These are phyloP conservation scores for Xylaria sp. DNA, from an alignment of 2,329 filamentous ascomycete species.

Conservation along the genomic window DNA sequence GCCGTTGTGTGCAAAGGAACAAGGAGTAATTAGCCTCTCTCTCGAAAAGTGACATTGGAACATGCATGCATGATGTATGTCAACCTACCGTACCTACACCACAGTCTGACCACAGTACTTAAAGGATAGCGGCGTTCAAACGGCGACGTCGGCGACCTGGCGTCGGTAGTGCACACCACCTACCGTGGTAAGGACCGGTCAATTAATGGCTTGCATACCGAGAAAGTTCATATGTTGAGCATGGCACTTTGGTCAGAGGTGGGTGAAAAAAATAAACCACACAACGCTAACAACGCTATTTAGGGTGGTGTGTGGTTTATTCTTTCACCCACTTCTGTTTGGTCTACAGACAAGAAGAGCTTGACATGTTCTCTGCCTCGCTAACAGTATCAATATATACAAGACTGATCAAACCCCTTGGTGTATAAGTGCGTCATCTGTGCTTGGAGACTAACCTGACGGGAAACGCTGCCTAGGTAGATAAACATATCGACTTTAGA, in stretches of 20 bases:
- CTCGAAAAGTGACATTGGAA: constrained; percentile 28
- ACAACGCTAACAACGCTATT: no score
- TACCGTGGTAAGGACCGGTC: constrained; percentile 24
- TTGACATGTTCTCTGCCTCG: constrained; percentile 4
- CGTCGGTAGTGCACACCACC: constrained; percentile 20
- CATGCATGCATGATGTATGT: constrained; percentile 31
- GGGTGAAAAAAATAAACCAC: no score
- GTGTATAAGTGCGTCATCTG: constrained; percentile 5
- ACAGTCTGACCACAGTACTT: constrained; percentile 6
- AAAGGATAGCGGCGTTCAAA: constrained; percentile 15
- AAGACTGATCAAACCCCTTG: constrained; percentile 31
- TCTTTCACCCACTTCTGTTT: no score
- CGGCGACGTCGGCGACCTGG: constrained; percentile 38
- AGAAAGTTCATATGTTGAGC: constrained; percentile 1
- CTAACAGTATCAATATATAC: constrained; percentile 27
- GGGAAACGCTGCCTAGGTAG: neutral
- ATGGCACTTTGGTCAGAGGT: constrained; percentile 19
- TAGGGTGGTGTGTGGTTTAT: no score
- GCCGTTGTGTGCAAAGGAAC: neutral
- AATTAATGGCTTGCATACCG: constrained; percentile 38
- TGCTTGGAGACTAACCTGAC: neutral
- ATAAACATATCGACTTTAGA: neutral
- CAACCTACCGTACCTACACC: constrained; percentile 14
- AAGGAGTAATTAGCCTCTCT: constrained; percentile 22
- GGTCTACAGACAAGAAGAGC: neutral